These are phyloP conservation scores for Lentinula sp. DNA, from an alignment of 768 basidiomycete genomes.

Conservation along the genomic window DNA sequence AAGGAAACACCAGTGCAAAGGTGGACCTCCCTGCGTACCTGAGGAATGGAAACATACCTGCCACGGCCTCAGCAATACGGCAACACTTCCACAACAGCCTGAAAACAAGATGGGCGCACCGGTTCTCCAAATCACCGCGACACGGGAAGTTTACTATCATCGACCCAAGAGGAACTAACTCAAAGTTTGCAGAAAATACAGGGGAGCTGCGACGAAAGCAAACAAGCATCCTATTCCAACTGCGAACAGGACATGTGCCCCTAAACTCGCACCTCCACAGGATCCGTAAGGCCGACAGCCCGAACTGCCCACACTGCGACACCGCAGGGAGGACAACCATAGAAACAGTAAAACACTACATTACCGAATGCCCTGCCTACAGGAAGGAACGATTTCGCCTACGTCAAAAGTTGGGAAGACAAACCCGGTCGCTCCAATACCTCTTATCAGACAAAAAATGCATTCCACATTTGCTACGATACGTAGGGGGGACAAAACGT, in stretches of 20 bases:
- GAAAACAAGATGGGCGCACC: background rate
- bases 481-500: background rate
- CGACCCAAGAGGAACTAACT: background rate
- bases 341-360: background rate
- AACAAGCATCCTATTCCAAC: constrained; percentile 19
- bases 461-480: background rate
- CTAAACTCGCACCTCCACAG: constrained; percentile 21
- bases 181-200: background rate
- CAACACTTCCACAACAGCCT: background rate
- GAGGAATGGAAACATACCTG: background rate
- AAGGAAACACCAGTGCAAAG: background rate
- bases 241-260: constrained; percentile 21
- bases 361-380: background rate
- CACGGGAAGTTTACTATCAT: background rate
- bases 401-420: background rate
- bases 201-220: constrained; percentile 6
- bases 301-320: constrained; percentile 11
- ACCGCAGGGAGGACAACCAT: no score
- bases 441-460: background rate
- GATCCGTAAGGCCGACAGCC: constrained; percentile 9
- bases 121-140: background rate
- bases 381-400: background rate
- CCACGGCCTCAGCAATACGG: background rate
- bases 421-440: background rate
- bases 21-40: background rate